Conservation (phyloP, 83 land plant species). For the Isoetes engelmannii region DNA sequence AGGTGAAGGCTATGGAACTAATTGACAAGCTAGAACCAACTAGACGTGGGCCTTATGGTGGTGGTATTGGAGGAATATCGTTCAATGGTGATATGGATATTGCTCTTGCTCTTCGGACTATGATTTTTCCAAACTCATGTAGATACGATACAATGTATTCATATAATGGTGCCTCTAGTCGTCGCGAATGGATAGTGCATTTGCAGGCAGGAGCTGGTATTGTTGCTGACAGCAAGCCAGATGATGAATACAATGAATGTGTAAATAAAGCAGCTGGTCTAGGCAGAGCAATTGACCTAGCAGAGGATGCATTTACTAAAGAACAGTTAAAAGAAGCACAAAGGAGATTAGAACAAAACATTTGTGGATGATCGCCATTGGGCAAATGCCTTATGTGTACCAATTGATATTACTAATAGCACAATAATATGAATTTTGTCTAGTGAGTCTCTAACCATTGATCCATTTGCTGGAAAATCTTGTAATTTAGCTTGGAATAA, state of each 20-base stretch:
- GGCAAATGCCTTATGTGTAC: too few relatives aligned
- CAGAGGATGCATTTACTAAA: constrained; percentile 58
- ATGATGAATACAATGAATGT: constrained; percentile 67
- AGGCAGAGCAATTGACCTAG: constrained; percentile 80
- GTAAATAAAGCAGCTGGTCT: constrained; percentile 83
- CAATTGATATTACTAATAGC: too few relatives aligned
- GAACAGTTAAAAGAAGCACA: neutral
- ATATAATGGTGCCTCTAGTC: constrained; percentile 37
- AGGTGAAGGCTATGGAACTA: constrained; percentile 99
- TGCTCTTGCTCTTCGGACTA: constrained; percentile 84
- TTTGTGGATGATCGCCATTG: too few relatives aligned
- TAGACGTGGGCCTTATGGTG: constrained; percentile 93
- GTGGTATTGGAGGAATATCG: constrained; percentile 92
- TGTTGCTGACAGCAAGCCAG: constrained; percentile 78
- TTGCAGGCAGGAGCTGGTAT: constrained; percentile 88
- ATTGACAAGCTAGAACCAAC: constrained; percentile 84
- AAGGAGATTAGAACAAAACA: too few relatives aligned
- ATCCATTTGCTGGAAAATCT: too few relatives aligned
- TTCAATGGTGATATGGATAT: constrained; percentile 88
- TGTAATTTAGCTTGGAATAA: too few relatives aligned
- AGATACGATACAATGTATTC: constrained; percentile 66
- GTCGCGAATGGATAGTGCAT: constrained; percentile 76
- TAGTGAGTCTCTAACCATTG: too few relatives aligned
- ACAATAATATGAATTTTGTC: too few relatives aligned
- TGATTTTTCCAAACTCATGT: constrained; percentile 55